These are phyloP conservation scores for Nakazawaea holstii DNA, from an alignment of 805 yeast species.

Conservation along the genomic window DNA sequence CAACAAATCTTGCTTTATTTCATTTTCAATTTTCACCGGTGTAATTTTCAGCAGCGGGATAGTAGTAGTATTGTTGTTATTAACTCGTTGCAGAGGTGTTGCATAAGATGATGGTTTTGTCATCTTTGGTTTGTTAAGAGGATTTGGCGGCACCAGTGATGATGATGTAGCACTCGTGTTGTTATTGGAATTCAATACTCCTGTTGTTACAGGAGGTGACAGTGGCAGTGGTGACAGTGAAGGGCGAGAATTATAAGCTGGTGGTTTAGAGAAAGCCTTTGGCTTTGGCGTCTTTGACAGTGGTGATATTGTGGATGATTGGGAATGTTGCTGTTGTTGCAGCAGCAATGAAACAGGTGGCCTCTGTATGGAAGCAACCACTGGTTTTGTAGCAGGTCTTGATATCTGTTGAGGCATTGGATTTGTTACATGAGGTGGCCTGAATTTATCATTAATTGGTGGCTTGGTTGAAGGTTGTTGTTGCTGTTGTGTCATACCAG, in stretches of 20 bases:
- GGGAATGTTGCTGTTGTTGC: neutral
- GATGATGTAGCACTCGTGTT: too few relatives aligned
- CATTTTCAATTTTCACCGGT: neutral
- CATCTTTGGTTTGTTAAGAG: conserved; percentile 1
- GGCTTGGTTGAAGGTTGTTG: conserved; percentile 13
- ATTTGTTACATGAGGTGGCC: conserved; percentile 12
- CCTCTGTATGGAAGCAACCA: neutral
- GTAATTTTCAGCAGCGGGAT: neutral
- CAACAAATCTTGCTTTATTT: neutral
- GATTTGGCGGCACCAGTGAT: neutral
- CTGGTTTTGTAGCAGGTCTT: conserved; percentile 4
- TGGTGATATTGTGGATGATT: neutral
- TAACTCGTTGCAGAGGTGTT: conserved; percentile 4
- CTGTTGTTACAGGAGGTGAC: neutral
- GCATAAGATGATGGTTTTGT: conserved; percentile 8
- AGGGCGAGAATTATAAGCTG: conserved; percentile 1
- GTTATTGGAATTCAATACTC: too few relatives aligned
- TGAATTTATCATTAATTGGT: conserved; percentile 6
- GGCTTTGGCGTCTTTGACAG: conserved; percentile 22
- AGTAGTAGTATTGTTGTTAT: neutral
- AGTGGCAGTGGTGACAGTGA: neutral
- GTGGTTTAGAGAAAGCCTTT: conserved; percentile 18
- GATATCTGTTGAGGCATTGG: conserved; percentile 15
- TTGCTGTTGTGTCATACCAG: conserved; percentile 1
- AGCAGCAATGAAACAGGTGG: neutral